These are phyloP conservation scores for Cryptococcus sp. DNA, from an alignment of 1,284 basidiomycete genomes.

Conservation along the genomic window DNA sequence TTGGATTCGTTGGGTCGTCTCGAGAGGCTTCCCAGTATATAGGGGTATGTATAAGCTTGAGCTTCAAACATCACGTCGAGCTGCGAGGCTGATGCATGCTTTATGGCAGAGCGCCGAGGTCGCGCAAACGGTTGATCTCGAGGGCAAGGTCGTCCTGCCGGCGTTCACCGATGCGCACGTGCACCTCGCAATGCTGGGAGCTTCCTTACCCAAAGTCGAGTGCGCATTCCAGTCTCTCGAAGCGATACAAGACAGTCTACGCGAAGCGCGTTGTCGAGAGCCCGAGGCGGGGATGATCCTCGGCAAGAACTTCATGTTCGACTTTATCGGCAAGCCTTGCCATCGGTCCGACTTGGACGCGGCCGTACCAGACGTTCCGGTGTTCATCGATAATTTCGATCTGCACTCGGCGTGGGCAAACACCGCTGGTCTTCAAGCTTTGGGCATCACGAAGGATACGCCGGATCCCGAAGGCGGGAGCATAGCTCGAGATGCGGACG, in stretches of 20 bases:
- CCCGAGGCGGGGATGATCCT: slow-evolving; percentile 21
- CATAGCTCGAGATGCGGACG: slow-evolving; percentile 31
- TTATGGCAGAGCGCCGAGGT: too few species aligned
- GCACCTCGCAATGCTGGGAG: slow-evolving; percentile 34
- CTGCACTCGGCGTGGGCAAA: slow-evolving; percentile 38
- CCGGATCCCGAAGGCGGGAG: slow-evolving; percentile 29
- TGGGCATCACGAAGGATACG: slow-evolving; percentile 27
- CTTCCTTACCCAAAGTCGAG: slow-evolving; percentile 24
- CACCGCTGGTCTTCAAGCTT: slow-evolving; percentile 26
- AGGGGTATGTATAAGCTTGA: too few species aligned
- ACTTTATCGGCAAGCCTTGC: slow-evolving; percentile 22
- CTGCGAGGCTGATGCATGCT: too few species aligned
- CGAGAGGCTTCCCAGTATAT: neutral
- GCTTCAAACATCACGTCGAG: too few species aligned
- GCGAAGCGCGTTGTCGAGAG: neutral
- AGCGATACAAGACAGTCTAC: slow-evolving; percentile 23
- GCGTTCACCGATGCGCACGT: slow-evolving; percentile 40
- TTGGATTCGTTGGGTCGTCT: slow-evolving; percentile 21
- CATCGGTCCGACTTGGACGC: slow-evolving; percentile 28
- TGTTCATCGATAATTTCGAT: slow-evolving; percentile 40
- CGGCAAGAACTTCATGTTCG: slow-evolving; percentile 27
- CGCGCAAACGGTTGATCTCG: slow-evolving; percentile 18
- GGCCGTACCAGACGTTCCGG: slow-evolving; percentile 26
- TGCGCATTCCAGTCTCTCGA: slow-evolving; percentile 11
- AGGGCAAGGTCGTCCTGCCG: slow-evolving; percentile 28